Percentiles rank a stretch among this genome's conserved stretches.
Evolutionary conservation across 164 flowering plant genomes (phyloP).

Genomic region (Magnolia changhungtana): DNA sequence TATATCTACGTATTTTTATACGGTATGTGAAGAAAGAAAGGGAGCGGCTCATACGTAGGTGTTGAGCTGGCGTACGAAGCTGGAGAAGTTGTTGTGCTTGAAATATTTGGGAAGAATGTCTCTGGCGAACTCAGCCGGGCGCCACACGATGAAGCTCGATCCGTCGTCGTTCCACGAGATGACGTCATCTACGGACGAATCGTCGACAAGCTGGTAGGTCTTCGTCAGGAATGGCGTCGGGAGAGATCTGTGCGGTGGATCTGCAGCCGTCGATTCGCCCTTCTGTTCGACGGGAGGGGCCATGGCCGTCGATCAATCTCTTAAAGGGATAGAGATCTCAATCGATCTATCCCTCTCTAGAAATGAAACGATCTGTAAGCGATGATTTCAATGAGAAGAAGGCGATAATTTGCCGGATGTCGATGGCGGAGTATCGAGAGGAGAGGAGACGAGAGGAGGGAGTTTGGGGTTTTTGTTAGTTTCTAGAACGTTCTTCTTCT

Average conservation of each 20-base stretch:
- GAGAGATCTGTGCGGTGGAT: slow-evolving; percentile 23
- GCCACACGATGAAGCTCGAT: slow-evolving; percentile 38
- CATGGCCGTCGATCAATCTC: slow-evolving; percentile 14
- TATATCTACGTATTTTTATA: too few relatives aligned
- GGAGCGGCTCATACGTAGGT: slow-evolving; percentile 30
- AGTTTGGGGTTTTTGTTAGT: background rate
- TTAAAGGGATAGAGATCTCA: too few relatives aligned
- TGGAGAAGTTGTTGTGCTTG: slow-evolving; percentile 40
- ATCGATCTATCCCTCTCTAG: background rate
- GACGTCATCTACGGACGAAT: slow-evolving; percentile 32
- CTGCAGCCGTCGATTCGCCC: slow-evolving; percentile 22
- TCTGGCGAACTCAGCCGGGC: slow-evolving; percentile 33
- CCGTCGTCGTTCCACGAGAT: slow-evolving; percentile 42
- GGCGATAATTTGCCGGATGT: too few relatives aligned
- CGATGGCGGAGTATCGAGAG: too few relatives aligned
- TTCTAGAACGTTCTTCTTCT: background rate
- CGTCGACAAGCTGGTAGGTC: slow-evolving; percentile 39
- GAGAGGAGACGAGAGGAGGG: background rate
- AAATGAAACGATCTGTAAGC: background rate
- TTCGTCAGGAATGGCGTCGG: slow-evolving; percentile 38
- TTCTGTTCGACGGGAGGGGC: slow-evolving; percentile 24
- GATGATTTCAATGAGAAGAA: background rate
- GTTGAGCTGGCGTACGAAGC: slow-evolving; percentile 44
- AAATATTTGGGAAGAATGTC: slow-evolving; percentile 38
- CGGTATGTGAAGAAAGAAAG: background rate